A percentile compares a stretch with the other conserved stretches of the same genome.
Evolutionary conservation across 495 filamentous ascomycete species (phyloP).

Genomic region (Podospora appendiculata): DNA sequence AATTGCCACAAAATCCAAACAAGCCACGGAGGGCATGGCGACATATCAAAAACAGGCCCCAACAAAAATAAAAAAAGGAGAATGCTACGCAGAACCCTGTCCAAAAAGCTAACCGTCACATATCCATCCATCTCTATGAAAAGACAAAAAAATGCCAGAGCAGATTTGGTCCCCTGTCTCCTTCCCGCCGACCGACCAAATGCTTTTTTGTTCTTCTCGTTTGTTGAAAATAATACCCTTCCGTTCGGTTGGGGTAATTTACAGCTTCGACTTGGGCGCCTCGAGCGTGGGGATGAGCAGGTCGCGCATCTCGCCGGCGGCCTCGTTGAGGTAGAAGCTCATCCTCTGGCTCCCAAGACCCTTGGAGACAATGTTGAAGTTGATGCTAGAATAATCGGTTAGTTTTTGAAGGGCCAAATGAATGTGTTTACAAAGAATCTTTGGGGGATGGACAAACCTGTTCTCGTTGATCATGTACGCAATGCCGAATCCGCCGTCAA

Average conservation of each 20-base stretch:
- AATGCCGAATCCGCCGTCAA: slow-evolving; percentile 93
- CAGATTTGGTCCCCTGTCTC: too few species aligned
- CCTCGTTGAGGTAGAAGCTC: slow-evolving; percentile 91
- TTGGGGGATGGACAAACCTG: slow-evolving; percentile 34
- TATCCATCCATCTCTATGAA: too few species aligned
- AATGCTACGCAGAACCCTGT: too few species aligned
- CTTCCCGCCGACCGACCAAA: too few species aligned
- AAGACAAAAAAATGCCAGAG: too few species aligned
- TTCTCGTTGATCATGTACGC: slow-evolving; percentile 99
- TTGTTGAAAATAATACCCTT: neutral
- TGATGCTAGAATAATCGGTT: slow-evolving; percentile 51
- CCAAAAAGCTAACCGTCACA: too few species aligned
- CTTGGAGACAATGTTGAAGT: slow-evolving; percentile 98
- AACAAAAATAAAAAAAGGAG: too few species aligned
- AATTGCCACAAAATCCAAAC: too few species aligned
- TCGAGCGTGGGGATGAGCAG: slow-evolving; percentile 77
- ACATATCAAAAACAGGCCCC: too few species aligned
- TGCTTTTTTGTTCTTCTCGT: too few species aligned
- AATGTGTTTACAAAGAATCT: slow-evolving; percentile 1
- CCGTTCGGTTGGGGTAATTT: slow-evolving; percentile 9
- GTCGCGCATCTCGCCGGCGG: slow-evolving; percentile 83
- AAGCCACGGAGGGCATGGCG: too few species aligned
- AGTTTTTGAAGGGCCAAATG: neutral
- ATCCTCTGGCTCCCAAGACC: slow-evolving; percentile 83
- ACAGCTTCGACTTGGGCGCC: slow-evolving; percentile 86